These are phyloP conservation scores for Papiliotrema laurentii DNA, from an alignment of 1,284 basidiomycete species.

Conservation along the genomic window DNA sequence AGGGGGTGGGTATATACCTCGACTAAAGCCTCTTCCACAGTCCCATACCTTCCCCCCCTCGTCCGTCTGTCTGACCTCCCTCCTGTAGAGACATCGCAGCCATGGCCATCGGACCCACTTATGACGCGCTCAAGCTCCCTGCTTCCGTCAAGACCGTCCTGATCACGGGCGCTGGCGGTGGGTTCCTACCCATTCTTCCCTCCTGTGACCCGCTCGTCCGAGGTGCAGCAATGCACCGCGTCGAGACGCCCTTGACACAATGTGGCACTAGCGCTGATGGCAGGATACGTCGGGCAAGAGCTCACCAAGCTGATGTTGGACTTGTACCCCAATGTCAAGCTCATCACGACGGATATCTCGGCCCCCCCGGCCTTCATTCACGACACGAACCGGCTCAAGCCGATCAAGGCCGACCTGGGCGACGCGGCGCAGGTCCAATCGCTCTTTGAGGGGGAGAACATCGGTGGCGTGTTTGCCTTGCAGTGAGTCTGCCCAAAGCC, in stretches of 20 bases:
- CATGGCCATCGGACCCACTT: conserved; percentile 19
- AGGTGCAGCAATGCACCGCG: too few species aligned
- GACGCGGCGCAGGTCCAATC: conserved; percentile 44
- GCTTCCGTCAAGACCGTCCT: conserved; percentile 50
- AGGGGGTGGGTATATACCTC: too few species aligned
- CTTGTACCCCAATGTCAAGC: conserved; percentile 49
- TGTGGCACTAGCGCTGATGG: background rate
- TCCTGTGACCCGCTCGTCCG: background rate
- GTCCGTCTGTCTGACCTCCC: too few species aligned
- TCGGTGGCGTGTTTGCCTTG: conserved; percentile 45
- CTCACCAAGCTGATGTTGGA: conserved; percentile 50
- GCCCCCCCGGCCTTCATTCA: conserved; percentile 52
- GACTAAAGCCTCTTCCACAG: too few species aligned
- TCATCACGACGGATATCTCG: conserved; percentile 59
- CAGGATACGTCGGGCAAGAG: conserved; percentile 48
- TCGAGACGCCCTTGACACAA: too few species aligned
- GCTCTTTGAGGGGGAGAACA: conserved; percentile 46
- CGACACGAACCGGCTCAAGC: conserved; percentile 37
- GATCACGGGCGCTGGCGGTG: conserved; percentile 58
- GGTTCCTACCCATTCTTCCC: conserved; percentile 8
- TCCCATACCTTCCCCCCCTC: too few species aligned
- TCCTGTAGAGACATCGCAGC: background rate
- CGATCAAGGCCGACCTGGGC: conserved; percentile 19
- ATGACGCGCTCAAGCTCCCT: conserved; percentile 45
- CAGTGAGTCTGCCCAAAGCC: conserved; percentile 29